Evolutionary conservation across 2,329 filamentous ascomycete genomes (phyloP).

Genomic region (Phoma herbarum): DNA sequence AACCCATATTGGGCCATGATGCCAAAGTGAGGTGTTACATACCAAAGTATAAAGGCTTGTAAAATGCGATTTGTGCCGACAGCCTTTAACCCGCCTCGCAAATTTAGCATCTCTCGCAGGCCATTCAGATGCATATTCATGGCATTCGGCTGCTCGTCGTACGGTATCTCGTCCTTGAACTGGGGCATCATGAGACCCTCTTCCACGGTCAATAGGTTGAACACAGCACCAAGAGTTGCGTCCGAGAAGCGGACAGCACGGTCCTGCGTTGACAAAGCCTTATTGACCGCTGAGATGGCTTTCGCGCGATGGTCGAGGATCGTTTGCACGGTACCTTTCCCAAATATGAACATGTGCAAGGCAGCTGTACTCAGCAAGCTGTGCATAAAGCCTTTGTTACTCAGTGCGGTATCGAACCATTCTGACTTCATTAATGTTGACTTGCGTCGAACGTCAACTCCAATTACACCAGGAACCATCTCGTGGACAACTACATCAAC

Average conservation of each 20-base stretch:
- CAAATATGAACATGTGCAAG: slow-evolving; percentile 46
- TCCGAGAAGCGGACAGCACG: slow-evolving; percentile 42
- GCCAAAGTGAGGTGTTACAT: slow-evolving; percentile 29
- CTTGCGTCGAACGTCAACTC: slow-evolving; percentile 47
- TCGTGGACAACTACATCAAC: slow-evolving; percentile 40
- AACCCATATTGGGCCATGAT: slow-evolving; percentile 32
- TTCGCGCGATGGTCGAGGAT: slow-evolving; percentile 47
- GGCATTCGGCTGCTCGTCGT: slow-evolving; percentile 44
- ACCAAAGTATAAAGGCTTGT: slow-evolving; percentile 54
- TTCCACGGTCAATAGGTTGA: slow-evolving; percentile 50
- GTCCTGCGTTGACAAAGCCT: slow-evolving; percentile 41
- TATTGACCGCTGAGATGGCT: slow-evolving; percentile 47
- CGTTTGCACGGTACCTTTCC: slow-evolving; percentile 41
- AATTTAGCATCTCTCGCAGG: slow-evolving; percentile 46
- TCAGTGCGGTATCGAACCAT: slow-evolving; percentile 49
- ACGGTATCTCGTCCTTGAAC: slow-evolving; percentile 29
- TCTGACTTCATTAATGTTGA: slow-evolving; percentile 48
- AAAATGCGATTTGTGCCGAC: slow-evolving; percentile 50
- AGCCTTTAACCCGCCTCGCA: slow-evolving; percentile 46
- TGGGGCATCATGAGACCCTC: slow-evolving; percentile 41
- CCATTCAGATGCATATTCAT: slow-evolving; percentile 47
- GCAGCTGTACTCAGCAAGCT: slow-evolving; percentile 49
- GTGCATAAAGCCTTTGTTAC: slow-evolving; percentile 51
- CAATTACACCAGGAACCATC: slow-evolving; percentile 50
- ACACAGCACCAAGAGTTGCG: slow-evolving; percentile 51